Percentiles rank a stretch among this genome's conserved stretches.
Conservation (phyloP, 768 basidiomycete genomes). For the Tylopilus sp. region DNA sequence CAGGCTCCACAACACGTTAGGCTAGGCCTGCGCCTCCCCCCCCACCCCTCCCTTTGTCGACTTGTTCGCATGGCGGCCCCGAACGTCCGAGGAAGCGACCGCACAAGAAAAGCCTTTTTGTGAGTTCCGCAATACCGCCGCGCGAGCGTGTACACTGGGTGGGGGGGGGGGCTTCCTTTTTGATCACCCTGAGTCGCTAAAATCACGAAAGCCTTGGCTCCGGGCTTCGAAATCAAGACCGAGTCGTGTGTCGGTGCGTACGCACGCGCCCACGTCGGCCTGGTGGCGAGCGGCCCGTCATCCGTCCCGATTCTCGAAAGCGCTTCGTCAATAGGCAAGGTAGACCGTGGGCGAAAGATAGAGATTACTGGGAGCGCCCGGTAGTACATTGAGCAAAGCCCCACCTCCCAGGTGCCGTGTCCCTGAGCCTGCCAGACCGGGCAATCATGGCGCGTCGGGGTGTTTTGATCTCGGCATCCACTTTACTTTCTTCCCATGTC, state of each 20-base stretch:
- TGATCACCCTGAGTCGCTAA: background rate
- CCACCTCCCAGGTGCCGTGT: background rate
- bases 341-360: no score
- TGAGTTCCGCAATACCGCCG: background rate
- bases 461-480: background rate
- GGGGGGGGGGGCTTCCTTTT: background rate
- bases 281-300: no score
- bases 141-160: background rate
- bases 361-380: no score
- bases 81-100: background rate
- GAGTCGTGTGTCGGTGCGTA: no score
- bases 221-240: background rate
- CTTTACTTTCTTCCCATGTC: background rate
- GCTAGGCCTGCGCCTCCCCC: no score
- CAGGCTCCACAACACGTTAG: background rate
- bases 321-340: no score
- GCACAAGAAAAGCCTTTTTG: background rate
- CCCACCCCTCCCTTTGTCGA: no score
- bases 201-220: background rate
- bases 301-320: no score
- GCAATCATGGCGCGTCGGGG: background rate
- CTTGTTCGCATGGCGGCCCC: background rate
- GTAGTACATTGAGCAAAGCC: background rate
- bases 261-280: no score
- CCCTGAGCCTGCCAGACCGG: background rate